Base-by-base conservation (phyloP, 192 early-diverging fungal genomes). In the Coemansia sp. region DNA sequence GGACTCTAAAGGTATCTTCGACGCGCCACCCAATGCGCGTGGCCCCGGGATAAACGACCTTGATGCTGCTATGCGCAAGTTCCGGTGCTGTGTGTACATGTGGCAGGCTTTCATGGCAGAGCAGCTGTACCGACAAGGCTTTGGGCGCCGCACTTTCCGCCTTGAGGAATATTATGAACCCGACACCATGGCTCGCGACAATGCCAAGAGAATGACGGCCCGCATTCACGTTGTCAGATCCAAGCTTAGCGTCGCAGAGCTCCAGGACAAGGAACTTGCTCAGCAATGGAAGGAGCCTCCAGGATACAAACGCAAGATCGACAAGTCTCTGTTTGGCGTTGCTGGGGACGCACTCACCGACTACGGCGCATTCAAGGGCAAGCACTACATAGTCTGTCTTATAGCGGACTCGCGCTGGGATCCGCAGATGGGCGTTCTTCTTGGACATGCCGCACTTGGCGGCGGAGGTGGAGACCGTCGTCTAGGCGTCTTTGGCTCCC, bases 91-190 rank as follows among this genome's bases (percentile, higher is more conserved):
- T 13, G 87, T 79, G 6, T 90, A 91, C 63, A 68, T 91, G 52
- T 91, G 89, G 89, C 89, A 90, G 67, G 89, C 89, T 12, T 90
- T 87, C 64, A 84, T 83, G 28, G 75, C 89, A 9, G 89, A 91
- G 66, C 87, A 90, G 69, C 77, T 91, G 75, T 72, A 87, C 62
- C 84, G 89, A 18, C 74, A 85, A 34, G 89, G 87, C 20, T 87
- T 90, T 77, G 89, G 86, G 2, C 84, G 86, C 34, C 82, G 89
- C n/a, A 83, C 88, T 21, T 88, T 91, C 63, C 75, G 87, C 26
- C 67, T 91, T 2, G 85, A 89, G 13, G 89, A 90, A 59, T 55
- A 58, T 20, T 85, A 74, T 52, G 57, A 72, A 34, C 73, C 78
- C 5, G 88, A 87, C 63, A 86, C 86, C 1, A 71, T 87, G 61